These are phyloP conservation scores for Aureobasidium lini DNA, from an alignment of 2,329 filamentous ascomycete genomes.

Conservation along the genomic window DNA sequence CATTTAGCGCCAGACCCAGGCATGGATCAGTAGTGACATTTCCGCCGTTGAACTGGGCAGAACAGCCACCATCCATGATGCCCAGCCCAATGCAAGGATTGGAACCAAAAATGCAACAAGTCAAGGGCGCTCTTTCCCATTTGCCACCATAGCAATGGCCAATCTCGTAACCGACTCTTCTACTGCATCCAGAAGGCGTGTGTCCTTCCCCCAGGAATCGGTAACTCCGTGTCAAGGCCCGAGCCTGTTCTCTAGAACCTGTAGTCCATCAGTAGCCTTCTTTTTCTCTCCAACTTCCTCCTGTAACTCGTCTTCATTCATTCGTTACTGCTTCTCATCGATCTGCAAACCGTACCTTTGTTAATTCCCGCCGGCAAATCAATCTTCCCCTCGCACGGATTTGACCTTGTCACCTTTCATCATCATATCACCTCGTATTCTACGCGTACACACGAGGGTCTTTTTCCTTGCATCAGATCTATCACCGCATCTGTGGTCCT, in stretches of 20 bases:
- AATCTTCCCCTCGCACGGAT: not conserved
- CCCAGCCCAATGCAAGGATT: slow-evolving; percentile 13
- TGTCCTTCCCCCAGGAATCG: slow-evolving; percentile 9
- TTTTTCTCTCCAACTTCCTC: slow-evolving; percentile 9
- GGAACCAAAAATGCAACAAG: slow-evolving; percentile 12
- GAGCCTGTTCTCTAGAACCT: slow-evolving; percentile 9
- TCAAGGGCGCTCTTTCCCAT: slow-evolving; percentile 1
- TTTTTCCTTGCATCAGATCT: slow-evolving; percentile 6
- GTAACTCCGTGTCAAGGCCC: slow-evolving; percentile 13
- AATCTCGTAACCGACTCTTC: slow-evolving; percentile 14
- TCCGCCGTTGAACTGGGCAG: slow-evolving; percentile 13
- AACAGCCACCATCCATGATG: slow-evolving; percentile 13
- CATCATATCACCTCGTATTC: slow-evolving; percentile 5
- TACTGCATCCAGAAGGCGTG: slow-evolving; percentile 13
- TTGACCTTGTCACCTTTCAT: not conserved
- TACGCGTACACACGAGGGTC: not conserved
- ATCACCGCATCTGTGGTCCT: slow-evolving; percentile 1
- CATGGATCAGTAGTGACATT: slow-evolving; percentile 13
- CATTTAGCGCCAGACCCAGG: slow-evolving; percentile 3
- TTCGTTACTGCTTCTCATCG: slow-evolving; percentile 1
- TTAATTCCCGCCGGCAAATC: not conserved
- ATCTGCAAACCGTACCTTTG: not conserved
- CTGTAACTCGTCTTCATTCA: slow-evolving; percentile 1
- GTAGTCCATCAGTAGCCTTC: slow-evolving; percentile 6
- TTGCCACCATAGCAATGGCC: slow-evolving; percentile 9